These are phyloP conservation scores for Podospora pseudopauciseta DNA, from an alignment of 495 filamentous ascomycete species.

Conservation along the genomic window DNA sequence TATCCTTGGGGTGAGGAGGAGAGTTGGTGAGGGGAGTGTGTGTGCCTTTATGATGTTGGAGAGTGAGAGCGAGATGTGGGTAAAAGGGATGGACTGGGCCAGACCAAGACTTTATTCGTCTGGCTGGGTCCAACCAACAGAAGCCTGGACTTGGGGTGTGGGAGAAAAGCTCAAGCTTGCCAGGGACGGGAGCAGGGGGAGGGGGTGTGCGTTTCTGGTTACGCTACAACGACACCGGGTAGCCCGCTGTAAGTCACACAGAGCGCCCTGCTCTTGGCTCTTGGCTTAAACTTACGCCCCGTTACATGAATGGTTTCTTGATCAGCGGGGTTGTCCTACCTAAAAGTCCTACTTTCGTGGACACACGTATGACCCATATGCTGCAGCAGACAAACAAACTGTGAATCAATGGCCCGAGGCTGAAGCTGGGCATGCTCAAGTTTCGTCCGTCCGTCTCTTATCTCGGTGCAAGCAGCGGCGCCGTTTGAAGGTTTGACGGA, in stretches of 20 bases:
- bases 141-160: constrained; percentile 14
- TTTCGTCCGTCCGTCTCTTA: not conserved
- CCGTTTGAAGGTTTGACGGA: not conserved
- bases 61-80: constrained; percentile 1
- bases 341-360: not conserved
- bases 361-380: not conserved
- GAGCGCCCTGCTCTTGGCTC: not conserved
- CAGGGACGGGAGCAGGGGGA: constrained; percentile 2
- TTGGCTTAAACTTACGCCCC: not conserved
- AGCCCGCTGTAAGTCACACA: not conserved
- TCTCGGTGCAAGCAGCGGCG: not conserved
- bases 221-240: not conserved
- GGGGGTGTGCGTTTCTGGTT: not conserved
- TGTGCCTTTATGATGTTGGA: not conserved
- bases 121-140: constrained; percentile 13
- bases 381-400: no score
- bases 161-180: constrained; percentile 11
- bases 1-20: not conserved
- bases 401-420: no score
- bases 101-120: constrained; percentile 23
- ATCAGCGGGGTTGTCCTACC: not conserved
- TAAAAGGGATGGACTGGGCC: constrained; percentile 21
- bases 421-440: not conserved
- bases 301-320: not conserved
- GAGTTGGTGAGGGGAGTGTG: constrained; percentile 4